Conservation (phyloP, 2,329 filamentous ascomycete genomes). For the Phyllosticta citrichinensis region DNA sequence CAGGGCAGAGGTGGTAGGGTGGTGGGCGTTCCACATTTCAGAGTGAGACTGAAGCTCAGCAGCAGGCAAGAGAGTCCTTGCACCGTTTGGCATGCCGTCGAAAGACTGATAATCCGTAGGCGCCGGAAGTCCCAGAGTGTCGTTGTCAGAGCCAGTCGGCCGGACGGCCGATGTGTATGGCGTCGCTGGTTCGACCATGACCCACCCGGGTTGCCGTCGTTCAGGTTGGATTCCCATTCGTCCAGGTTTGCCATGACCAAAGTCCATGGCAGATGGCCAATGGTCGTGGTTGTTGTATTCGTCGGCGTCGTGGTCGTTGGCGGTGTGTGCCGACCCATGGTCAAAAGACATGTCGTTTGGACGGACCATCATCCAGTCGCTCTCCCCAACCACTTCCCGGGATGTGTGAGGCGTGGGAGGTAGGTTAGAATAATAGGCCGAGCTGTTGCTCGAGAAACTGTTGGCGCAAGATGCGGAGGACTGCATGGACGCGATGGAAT, state of each 20-base stretch:
- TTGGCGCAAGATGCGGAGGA: slow-evolving; percentile 16
- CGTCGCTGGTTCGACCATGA: not conserved
- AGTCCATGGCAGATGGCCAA: not conserved
- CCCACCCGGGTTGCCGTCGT: slow-evolving; percentile 2
- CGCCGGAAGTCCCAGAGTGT: not conserved
- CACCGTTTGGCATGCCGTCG: not conserved
- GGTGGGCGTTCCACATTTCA: not conserved
- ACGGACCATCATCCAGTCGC: slow-evolving; percentile 4
- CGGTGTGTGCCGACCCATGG: slow-evolving; percentile 10
- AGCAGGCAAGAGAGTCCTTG: slow-evolving; percentile 3
- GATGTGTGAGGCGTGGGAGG: slow-evolving; percentile 21
- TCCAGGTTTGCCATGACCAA: not conserved
- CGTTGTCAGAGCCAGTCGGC: not conserved
- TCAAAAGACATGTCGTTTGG: slow-evolving; percentile 15
- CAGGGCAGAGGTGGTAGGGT: not conserved
- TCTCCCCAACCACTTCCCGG: slow-evolving; percentile 16
- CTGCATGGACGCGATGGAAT: slow-evolving; percentile 21
- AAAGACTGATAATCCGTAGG: not conserved
- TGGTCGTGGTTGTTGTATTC: not conserved
- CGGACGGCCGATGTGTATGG: not conserved
- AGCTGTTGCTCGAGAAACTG: slow-evolving; percentile 12
- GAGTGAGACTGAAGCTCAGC: slow-evolving; percentile 4
- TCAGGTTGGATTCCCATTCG: not conserved
- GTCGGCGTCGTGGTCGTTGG: not conserved
- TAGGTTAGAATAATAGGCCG: slow-evolving; percentile 11